These are phyloP conservation scores for Arbutus unedo DNA, from an alignment of 148 eudicot genomes.

Conservation along the genomic window DNA sequence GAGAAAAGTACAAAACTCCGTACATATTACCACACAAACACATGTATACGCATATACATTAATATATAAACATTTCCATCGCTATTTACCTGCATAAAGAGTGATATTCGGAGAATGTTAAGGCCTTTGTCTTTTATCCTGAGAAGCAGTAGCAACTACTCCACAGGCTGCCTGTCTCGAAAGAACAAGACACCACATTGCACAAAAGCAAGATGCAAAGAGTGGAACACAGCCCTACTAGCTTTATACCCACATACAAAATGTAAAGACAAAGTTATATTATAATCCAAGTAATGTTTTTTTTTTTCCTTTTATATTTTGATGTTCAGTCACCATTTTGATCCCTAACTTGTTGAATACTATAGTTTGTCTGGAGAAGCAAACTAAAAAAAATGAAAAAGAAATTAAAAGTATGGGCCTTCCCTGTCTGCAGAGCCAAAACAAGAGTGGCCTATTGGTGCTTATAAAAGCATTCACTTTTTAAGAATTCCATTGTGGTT, in stretches of 20 bases:
- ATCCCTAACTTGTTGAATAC: constrained; percentile 57
- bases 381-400: constrained; percentile 24
- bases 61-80: neutral
- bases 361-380: constrained; percentile 46
- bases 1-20: no score
- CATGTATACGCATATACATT: neutral
- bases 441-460: constrained; percentile 19
- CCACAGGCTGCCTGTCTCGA: constrained; percentile 22
- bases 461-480: constrained; percentile 19
- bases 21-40: no score
- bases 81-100: neutral
- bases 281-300: constrained; percentile 28
- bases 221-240: constrained; percentile 16
- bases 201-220: constrained; percentile 14
- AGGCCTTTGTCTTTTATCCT: constrained; percentile 10
- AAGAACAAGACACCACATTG: constrained; percentile 30
- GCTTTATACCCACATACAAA: constrained; percentile 28
- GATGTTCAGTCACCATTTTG: constrained; percentile 26
- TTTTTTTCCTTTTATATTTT: constrained; percentile 5
- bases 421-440: constrained; percentile 29
- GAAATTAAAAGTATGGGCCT: constrained; percentile 37
- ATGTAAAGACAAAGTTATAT: constrained; percentile 28
- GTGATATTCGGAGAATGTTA: constrained; percentile 16
- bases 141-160: constrained; percentile 6
- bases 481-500: neutral